Percentiles rank a stretch among this genome's conserved stretches.
Evolutionary conservation across 1,284 basidiomycete genomes (phyloP).

Genomic region (Exobasidium cylindrosporum): DNA sequence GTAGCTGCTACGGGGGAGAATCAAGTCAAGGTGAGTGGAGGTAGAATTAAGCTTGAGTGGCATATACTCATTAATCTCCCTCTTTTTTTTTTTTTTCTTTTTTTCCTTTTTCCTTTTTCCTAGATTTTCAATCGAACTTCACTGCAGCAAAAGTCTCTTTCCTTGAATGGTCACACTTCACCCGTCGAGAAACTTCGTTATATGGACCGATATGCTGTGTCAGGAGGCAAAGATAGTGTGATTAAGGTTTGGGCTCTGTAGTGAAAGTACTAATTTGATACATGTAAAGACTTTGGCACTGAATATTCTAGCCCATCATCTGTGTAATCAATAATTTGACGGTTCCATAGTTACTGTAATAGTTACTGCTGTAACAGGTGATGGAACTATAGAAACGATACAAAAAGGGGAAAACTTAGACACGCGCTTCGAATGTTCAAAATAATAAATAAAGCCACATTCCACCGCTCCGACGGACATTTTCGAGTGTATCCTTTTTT

Average conservation of each 20-base stretch:
- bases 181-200: slow-evolving; percentile 88
- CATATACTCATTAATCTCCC: slow-evolving; percentile 2
- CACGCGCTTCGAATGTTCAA: no score
- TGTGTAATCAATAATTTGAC: no score
- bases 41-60: background rate
- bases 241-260: slow-evolving; percentile 95
- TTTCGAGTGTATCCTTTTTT: no score
- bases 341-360: no score
- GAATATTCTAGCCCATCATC: no score
- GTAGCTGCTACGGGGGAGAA: slow-evolving; percentile 91
- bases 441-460: no score
- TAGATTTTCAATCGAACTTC: slow-evolving; percentile 94
- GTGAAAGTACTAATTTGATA: background rate
- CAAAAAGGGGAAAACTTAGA: no score
- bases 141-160: slow-evolving; percentile 77
- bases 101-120: slow-evolving; percentile 10
- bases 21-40: slow-evolving; percentile 70
- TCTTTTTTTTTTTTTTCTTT: slow-evolving; percentile 16
- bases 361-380: no score
- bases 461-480: no score
- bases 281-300: no score
- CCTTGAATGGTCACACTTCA: slow-evolving; percentile 84
- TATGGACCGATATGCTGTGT: slow-evolving; percentile 92
- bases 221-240: slow-evolving; percentile 80
- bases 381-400: no score